A percentile compares a stretch with the other conserved stretches of the same genome.
Conservation (phyloP, 257 asterid genomes). For the Eucommia ulmoides region DNA sequence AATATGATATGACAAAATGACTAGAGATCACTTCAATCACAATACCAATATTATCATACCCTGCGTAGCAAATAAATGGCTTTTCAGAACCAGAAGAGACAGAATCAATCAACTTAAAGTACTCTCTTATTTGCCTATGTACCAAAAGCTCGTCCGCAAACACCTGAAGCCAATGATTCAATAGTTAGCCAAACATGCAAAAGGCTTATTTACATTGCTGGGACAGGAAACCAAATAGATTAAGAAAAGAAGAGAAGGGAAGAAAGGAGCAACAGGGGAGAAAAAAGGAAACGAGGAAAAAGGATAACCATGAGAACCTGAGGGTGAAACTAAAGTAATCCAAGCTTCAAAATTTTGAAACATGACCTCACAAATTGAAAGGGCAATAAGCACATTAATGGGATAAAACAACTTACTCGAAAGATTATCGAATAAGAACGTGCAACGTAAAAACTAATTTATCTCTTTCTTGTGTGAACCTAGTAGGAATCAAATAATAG, state of each 20-base stretch:
- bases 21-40: constrained; percentile 42
- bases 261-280: background rate
- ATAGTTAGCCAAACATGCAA: background rate
- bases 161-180: no score
- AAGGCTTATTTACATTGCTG: background rate
- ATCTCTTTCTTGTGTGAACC: no score
- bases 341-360: background rate
- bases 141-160: constrained; percentile 64
- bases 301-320: no score
- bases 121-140: constrained; percentile 33
- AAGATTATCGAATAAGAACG: no score
- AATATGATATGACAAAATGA: constrained; percentile 57
- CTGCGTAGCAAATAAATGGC: constrained; percentile 18
- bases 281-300: no score
- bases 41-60: constrained; percentile 33
- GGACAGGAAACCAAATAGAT: background rate
- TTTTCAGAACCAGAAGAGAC: constrained; percentile 24
- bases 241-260: background rate
- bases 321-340: background rate
- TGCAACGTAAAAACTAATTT: no score
- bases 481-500: no score
- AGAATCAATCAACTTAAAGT: constrained; percentile 30
- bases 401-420: no score
- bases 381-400: no score
- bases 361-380: no score